Conservation (phyloP, 2,329 filamentous ascomycete species). For the Fonsecaea monophora region DNA sequence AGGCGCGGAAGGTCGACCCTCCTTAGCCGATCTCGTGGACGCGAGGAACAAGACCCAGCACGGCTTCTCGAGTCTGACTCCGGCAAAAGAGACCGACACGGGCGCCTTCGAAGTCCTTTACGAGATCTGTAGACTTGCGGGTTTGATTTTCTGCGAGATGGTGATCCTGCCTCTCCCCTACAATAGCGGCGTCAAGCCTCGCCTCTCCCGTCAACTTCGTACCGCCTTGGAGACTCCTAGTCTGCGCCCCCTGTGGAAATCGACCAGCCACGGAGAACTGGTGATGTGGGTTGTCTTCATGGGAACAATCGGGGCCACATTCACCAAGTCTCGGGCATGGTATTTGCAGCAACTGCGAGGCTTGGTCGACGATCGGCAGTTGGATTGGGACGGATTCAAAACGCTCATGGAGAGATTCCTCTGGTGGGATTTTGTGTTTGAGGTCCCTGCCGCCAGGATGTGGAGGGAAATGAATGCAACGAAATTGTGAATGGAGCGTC, state of each 20-base stretch:
- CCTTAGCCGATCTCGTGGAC: constrained; percentile 4
- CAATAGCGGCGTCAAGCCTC: constrained; percentile 8
- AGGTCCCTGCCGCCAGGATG: constrained; percentile 5
- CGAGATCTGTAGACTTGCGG: not conserved
- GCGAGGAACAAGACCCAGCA: constrained; percentile 10
- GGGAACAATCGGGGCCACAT: constrained; percentile 3
- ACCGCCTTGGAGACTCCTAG: not conserved
- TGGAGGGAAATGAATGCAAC: constrained; percentile 5
- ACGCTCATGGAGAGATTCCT: constrained; percentile 7
- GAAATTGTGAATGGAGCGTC: not conserved
- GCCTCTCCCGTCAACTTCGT: constrained; percentile 8
- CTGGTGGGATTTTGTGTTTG: constrained; percentile 11
- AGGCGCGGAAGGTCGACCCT: not conserved
- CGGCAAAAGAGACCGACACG: not conserved
- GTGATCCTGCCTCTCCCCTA: constrained; percentile 7
- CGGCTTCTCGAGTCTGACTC: not conserved
- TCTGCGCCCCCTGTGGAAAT: not conserved
- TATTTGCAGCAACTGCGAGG: constrained; percentile 7
- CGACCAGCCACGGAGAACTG: not conserved
- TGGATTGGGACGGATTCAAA: constrained; percentile 8
- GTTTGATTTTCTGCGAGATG: constrained; percentile 8
- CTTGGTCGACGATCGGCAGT: not conserved
- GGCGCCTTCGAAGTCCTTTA: not conserved
- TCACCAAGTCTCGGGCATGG: not conserved
- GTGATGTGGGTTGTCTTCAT: constrained; percentile 6